phyloP scores from a whole-genome alignment of 2,329 filamentous ascomycete species.

The Stachybotrys elegans region DNA sequence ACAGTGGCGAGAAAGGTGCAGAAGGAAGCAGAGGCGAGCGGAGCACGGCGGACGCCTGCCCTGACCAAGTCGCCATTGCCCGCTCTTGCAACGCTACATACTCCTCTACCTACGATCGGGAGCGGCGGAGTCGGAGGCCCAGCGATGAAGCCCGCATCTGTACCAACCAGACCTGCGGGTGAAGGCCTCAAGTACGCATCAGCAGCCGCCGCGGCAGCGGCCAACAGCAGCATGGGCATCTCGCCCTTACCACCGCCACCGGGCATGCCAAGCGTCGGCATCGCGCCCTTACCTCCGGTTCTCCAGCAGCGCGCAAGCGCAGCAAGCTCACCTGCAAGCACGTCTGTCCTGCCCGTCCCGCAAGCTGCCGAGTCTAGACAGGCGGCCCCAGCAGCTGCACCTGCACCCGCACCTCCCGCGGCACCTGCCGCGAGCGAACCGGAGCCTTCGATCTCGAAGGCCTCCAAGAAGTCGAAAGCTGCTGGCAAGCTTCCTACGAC shows the following conservation, averaged over 20 bases:
- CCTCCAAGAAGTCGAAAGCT: constrained; percentile 35
- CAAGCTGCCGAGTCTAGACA: constrained; percentile 30
- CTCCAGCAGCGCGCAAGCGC: constrained; percentile 51
- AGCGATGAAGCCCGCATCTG: constrained; percentile 86
- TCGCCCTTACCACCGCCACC: constrained; percentile 89
- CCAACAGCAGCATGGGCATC: constrained; percentile 87
- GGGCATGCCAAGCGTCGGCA: constrained; percentile 42
- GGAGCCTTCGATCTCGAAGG: constrained; percentile 22
- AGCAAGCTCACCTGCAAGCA: constrained; percentile 47
- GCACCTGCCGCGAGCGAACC: constrained; percentile 12
- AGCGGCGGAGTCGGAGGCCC: constrained; percentile 51
- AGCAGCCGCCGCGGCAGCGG: constrained; percentile 87
- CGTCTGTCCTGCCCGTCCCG: constrained; percentile 40
- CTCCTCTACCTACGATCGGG: constrained; percentile 57
- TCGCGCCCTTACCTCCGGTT: constrained; percentile 44
- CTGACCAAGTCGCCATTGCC: constrained; percentile 93
- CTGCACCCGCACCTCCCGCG: constrained; percentile 19
- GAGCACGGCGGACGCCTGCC: constrained; percentile 69
- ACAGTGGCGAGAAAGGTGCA: constrained; percentile 49
- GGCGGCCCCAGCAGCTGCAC: constrained; percentile 16
- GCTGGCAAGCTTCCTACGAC: constrained; percentile 34
- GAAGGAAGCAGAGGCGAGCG: constrained; percentile 51
- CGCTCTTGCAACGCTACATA: constrained; percentile 85
- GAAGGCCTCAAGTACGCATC: constrained; percentile 96
- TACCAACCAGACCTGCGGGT: constrained; percentile 78